Evolutionary conservation across 257 asterid genomes (phyloP), one percentile per base, ranked within the genome.

Genomic region (Ilex asprella): DNA sequence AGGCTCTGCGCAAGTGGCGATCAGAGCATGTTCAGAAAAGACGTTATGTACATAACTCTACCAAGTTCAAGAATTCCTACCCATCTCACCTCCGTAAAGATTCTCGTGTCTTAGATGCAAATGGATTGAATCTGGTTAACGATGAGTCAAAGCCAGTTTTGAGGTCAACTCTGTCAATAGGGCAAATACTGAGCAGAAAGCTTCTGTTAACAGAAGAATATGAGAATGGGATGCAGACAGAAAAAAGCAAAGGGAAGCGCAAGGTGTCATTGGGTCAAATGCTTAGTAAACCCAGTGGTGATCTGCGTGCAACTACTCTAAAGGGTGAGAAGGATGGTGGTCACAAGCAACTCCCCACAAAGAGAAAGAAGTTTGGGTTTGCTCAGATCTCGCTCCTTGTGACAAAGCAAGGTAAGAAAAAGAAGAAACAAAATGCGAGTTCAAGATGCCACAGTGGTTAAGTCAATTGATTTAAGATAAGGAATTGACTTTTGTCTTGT

Each of bases 311-410:
- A 1, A 64, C 61, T 43, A 64, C 32, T 15, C 59, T 67, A 72
- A 81, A 71, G 56, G 62, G 72, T 0, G 86, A 75, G 64, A 87
- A 75, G 50, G 88, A 84, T 39, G 80, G 86, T 15, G 73, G 73
- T 6, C 41, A 56, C 31, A 69, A 67, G 32, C 79, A 78, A 63
- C 73, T 70, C 11, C 73, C 87, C 1, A 78, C 73, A 1, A 89
- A 89, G 93, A 89, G 96, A 58, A 93, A 86, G 91, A 87, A 85
- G 76, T 84, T 86, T 16, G 88, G 91, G 2, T 79, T 91, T 56
- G 71, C 81, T 57, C 76, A 81, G 70, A 93, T 93, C 39, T 85
- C 97, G 0, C 84, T 79, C n/a, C 81, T 87, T 10, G 89, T 81
- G 55, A 68, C 88, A 2, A 87, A 86, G 77, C 95, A 85, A 39